Evolutionary conservation across 352 stramenopile genomes (phyloP), one percentile per base, ranked within the genome.

Genomic region (Stephanocyclus meneghinianus): DNA sequence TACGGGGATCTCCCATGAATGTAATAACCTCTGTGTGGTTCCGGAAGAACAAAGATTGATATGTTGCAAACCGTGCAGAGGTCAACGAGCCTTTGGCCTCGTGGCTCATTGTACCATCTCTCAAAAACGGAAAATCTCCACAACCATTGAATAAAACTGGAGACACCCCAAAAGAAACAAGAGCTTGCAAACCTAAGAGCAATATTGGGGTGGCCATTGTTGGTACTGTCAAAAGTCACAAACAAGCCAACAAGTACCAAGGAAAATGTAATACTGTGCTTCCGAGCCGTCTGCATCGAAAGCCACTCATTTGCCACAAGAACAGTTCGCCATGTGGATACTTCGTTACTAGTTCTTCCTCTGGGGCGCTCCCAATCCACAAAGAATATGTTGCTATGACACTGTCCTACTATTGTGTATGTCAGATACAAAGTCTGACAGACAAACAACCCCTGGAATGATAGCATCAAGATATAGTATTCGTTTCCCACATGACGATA

Each of bases 301-400:
- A 95, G 95, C 90, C 92, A 98, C 84, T 98, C 94, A 81, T 98
- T 98, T 6, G 95, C 95, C 13, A 98, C 94, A 37, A 97, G 84
- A 40, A 98, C 94, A 78, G 93, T 96, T n/a, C 96, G 88, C 96
- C 96, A 98, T 10, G 97, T 92, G 45, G 94, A 97, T 13, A 98
- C 85, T 29, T 91, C 65, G 86, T 83, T 69, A 16, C 29, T 37
- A 29, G 10, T 57, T 32, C 80, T 81, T 16, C 61, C 40, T 55
- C 32, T 66, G 18, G 73, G 66, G 10, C 95, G 96, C 77, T 98
- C 96, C 95, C 95, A 98, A 76, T 98, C 95, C 30, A 98, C 81
- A 62, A 98, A 96, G 70, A 97, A 96, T 1, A 98, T 76, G 45
- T 96, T 90, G 1, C 90, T 71, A 18, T 91, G 85, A 9, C 90